Conservation (phyloP, 2,329 filamentous ascomycete species). For the Ceratocystis lukuohia region DNA sequence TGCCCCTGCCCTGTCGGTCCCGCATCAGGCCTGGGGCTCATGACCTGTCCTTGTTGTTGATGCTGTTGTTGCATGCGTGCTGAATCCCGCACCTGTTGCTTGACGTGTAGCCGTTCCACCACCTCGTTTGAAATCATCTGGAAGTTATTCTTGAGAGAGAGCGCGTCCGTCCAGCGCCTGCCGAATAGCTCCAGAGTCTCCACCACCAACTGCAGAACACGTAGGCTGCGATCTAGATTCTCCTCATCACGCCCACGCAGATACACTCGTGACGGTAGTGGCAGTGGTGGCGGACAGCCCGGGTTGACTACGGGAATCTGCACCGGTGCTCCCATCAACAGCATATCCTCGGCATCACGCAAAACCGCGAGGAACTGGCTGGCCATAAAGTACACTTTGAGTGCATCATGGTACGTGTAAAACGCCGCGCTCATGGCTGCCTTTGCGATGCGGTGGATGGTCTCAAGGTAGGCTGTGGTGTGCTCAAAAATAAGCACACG, state of each 20-base stretch:
- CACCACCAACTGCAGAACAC: conserved; percentile 40
- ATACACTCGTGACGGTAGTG: conserved; percentile 35
- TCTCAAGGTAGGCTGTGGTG: conserved; percentile 65
- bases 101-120: conserved; percentile 31
- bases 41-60: conserved; percentile 23
- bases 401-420: conserved; percentile 75
- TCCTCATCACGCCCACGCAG: conserved; percentile 30
- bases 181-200: conserved; percentile 44
- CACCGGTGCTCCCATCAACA: conserved; percentile 36
- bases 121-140: conserved; percentile 36
- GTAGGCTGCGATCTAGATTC: conserved; percentile 42
- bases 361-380: conserved; percentile 50
- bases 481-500: conserved; percentile 77
- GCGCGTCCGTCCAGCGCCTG: conserved; percentile 45
- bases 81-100: conserved; percentile 26
- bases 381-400: conserved; percentile 66
- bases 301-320: conserved; percentile 32
- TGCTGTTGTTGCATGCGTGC: conserved; percentile 23
- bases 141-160: conserved; percentile 40
- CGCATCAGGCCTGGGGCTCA: not conserved
- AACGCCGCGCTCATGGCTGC: conserved; percentile 49
- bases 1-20: conserved; percentile 11
- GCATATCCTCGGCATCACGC: conserved; percentile 42
- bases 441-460: conserved; percentile 54
- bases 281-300: conserved; percentile 38